These are phyloP conservation scores for Penicillium fuscoglaucum DNA, from an alignment of 2,329 filamentous ascomycete genomes.

Conservation along the genomic window DNA sequence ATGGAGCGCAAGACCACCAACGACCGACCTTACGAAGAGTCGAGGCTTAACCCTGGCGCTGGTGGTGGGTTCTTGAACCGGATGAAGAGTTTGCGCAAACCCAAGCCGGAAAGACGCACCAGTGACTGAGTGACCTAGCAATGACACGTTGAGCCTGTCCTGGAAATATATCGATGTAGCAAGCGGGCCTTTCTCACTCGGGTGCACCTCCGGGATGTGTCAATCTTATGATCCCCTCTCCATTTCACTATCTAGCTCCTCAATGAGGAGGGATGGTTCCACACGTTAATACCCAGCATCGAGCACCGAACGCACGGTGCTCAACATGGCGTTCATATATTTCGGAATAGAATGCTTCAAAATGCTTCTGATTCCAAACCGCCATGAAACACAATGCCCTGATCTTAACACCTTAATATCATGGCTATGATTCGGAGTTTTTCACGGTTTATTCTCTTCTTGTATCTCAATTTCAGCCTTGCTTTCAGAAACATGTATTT, in stretches of 20 bases:
- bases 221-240: background rate
- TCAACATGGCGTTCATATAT: conserved; percentile 24
- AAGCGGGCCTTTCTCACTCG: background rate
- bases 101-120: conserved; percentile 43
- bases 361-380: background rate
- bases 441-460: conserved; percentile 6
- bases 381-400: conserved; percentile 5
- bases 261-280: conserved; percentile 21
- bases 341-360: conserved; percentile 16
- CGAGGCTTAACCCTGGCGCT: conserved; percentile 47
- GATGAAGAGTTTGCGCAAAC: conserved; percentile 74
- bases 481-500: conserved; percentile 10
- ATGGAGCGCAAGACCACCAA: conserved; percentile 67
- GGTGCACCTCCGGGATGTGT: background rate
- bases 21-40: conserved; percentile 49
- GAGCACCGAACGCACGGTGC: conserved; percentile 18
- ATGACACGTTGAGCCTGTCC: background rate
- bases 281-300: conserved; percentile 30
- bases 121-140: conserved; percentile 24
- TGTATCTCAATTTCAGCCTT: conserved; percentile 11
- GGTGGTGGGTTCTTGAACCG: conserved; percentile 71
- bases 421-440: conserved; percentile 8
- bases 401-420: background rate
- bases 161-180: background rate
- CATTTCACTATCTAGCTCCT: background rate